phyloP scores from a whole-genome alignment of 768 basidiomycete species.

The Chalciporus pseudorubinellus region DNA sequence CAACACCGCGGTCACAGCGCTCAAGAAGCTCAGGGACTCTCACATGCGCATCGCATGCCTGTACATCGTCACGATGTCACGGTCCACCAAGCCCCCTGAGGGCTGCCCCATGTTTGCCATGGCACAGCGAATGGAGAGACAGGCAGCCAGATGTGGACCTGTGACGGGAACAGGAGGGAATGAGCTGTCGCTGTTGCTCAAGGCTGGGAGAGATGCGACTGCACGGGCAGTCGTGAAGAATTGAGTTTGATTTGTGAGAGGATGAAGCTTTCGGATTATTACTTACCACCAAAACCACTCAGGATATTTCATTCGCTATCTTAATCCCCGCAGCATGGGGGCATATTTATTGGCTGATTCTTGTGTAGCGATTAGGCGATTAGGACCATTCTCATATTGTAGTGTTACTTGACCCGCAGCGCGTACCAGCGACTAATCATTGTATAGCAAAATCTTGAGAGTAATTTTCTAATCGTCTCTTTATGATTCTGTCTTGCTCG shows the following conservation, averaged over 20 bases:
- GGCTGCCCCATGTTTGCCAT: conserved; percentile 56
- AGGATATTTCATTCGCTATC: background rate
- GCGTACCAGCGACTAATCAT: conserved; percentile 10
- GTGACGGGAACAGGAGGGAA: conserved; percentile 90
- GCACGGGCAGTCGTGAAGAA: conserved; percentile 51
- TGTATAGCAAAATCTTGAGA: conserved; percentile 19
- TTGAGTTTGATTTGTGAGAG: conserved; percentile 7
- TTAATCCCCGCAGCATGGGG: background rate
- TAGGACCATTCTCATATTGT: conserved; percentile 19
- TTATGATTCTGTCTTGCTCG: background rate
- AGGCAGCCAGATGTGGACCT: conserved; percentile 45
- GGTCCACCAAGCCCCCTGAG: conserved; percentile 46
- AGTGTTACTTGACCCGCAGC: conserved; percentile 8
- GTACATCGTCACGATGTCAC: conserved; percentile 85
- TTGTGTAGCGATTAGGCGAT: conserved; percentile 32
- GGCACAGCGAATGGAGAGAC: conserved; percentile 47
- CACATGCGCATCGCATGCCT: conserved; percentile 89
- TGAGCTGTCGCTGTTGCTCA: conserved; percentile 75
- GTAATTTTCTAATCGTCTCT: background rate
- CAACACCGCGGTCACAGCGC: conserved; percentile 69
- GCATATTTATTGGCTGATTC: conserved; percentile 27
- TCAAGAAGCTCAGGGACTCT: conserved; percentile 80
- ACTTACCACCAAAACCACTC: conserved; percentile 15
- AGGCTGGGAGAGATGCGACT: conserved; percentile 89
- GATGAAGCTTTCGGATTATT: background rate